Evolutionary conservation across 2,329 filamentous ascomycete species (phyloP).

Genomic region (Hyphodiscus sp.): DNA sequence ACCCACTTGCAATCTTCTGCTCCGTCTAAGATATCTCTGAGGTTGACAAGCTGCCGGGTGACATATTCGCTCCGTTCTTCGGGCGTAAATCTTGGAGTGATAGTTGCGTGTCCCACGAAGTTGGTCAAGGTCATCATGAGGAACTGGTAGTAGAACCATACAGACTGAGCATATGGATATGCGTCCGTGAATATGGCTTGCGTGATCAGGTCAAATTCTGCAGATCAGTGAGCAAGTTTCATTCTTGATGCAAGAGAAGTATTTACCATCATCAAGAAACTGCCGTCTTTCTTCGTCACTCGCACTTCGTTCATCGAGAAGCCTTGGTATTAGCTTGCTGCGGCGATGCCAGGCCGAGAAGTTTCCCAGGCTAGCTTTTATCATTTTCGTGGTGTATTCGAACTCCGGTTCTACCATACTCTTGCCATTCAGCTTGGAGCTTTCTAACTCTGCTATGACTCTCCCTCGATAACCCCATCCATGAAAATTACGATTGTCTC

Average conservation of each 20-base stretch:
- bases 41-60: slow-evolving; percentile 62
- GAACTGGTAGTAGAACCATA: slow-evolving; percentile 96
- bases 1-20: slow-evolving; percentile 79
- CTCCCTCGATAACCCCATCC: slow-evolving; percentile 88
- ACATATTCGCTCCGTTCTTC: slow-evolving; percentile 62
- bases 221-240: slow-evolving; percentile 11
- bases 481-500: slow-evolving; percentile 89
- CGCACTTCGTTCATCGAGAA: slow-evolving; percentile 66
- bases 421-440: slow-evolving; percentile 40
- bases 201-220: slow-evolving; percentile 70
- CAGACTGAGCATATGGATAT: slow-evolving; percentile 87
- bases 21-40: slow-evolving; percentile 58
- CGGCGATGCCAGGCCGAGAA: slow-evolving; percentile 97
- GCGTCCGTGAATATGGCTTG: slow-evolving; percentile 62
- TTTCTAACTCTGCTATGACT: slow-evolving; percentile 71
- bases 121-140: slow-evolving; percentile 64
- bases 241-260: neutral
- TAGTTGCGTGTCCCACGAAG: slow-evolving; percentile 43
- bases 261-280: slow-evolving; percentile 64
- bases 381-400: slow-evolving; percentile 85
- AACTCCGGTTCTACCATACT: slow-evolving; percentile 78
- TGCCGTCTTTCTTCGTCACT: slow-evolving; percentile 53
- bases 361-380: slow-evolving; percentile 78
- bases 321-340: slow-evolving; percentile 70
- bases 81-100: slow-evolving; percentile 56